A percentile compares a stretch with the other conserved stretches of the same genome.
These are phyloP conservation scores for Agroathelia rolfsii DNA, from an alignment of 1,284 basidiomycete species.

Conservation along the genomic window DNA sequence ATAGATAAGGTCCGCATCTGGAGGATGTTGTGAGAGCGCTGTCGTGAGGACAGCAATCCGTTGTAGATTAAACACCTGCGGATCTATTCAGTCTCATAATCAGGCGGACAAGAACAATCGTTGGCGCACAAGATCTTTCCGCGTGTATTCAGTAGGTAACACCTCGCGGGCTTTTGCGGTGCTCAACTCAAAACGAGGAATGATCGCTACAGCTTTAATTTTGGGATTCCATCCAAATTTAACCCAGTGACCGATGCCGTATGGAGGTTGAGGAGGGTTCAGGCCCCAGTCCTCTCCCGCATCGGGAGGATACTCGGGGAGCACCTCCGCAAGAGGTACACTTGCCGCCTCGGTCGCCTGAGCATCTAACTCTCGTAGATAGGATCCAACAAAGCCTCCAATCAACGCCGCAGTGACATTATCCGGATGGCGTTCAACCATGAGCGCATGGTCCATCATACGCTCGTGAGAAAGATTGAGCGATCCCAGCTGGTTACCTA, in stretches of 20 bases:
- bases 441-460: slow-evolving; percentile 91
- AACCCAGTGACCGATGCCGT: slow-evolving; percentile 91
- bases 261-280: slow-evolving; percentile 80
- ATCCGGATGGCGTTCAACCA: slow-evolving; percentile 99
- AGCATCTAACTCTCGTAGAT: slow-evolving; percentile 84
- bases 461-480: slow-evolving; percentile 64
- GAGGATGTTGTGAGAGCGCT: slow-evolving; percentile 83
- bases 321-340: slow-evolving; percentile 91
- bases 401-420: slow-evolving; percentile 97
- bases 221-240: slow-evolving; percentile 81
- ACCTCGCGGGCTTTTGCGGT: slow-evolving; percentile 92
- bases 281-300: slow-evolving; percentile 87
- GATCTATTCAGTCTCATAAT: slow-evolving; percentile 5
- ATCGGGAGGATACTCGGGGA: slow-evolving; percentile 93
- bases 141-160: slow-evolving; percentile 74
- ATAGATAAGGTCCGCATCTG: slow-evolving; percentile 90
- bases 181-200: slow-evolving; percentile 93
- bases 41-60: slow-evolving; percentile 96
- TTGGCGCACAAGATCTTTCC: slow-evolving; percentile 80
- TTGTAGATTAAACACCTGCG: slow-evolving; percentile 95
- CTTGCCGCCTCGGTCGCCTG: slow-evolving; percentile 69
- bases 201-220: slow-evolving; percentile 92
- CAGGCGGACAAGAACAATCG: slow-evolving; percentile 1
- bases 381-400: slow-evolving; percentile 97
- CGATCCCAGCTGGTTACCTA: slow-evolving; percentile 77